A percentile compares a stretch with the other conserved stretches of the same genome.
phyloP scores from a whole-genome alignment of 176 grass and related monocot genomes.

The Aegilops longissima region DNA sequence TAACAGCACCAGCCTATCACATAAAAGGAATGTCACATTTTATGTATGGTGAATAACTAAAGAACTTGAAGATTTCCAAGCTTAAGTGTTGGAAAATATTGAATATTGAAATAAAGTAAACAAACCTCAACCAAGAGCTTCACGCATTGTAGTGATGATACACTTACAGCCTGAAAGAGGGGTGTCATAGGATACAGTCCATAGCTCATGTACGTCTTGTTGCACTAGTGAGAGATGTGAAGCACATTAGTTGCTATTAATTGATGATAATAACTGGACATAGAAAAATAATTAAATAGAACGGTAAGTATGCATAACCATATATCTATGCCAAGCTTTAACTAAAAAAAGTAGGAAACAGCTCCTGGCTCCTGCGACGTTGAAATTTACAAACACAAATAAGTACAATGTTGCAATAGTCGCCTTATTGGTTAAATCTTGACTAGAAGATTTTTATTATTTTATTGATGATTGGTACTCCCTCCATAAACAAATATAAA shows the following conservation, averaged over 20 bases:
- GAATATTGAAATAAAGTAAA: slow-evolving; percentile 16
- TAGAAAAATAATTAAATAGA: slow-evolving; percentile 7
- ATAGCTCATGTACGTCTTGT: slow-evolving; percentile 13
- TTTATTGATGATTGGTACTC: no score
- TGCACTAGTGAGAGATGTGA: slow-evolving; percentile 25
- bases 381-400: slow-evolving; percentile 13
- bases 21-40: not conserved
- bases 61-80: not conserved
- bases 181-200: slow-evolving; percentile 28
- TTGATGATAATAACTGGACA: not conserved
- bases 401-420: not conserved
- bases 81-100: not conserved
- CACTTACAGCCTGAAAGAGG: slow-evolving; percentile 32
- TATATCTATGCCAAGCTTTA: slow-evolving; percentile 11
- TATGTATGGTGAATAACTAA: not conserved
- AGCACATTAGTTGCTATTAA: slow-evolving; percentile 17
- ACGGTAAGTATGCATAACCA: not conserved
- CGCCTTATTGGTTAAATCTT: not conserved
- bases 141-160: slow-evolving; percentile 25
- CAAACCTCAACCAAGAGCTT: slow-evolving; percentile 36
- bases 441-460: not conserved
- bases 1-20: slow-evolving; percentile 38
- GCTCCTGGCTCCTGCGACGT: not conserved
- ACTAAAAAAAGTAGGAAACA: not conserved
- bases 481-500: no score